Base-by-base conservation (phyloP, 352 stramenopile genomes). In the Phytophthora brassicae region DNA sequence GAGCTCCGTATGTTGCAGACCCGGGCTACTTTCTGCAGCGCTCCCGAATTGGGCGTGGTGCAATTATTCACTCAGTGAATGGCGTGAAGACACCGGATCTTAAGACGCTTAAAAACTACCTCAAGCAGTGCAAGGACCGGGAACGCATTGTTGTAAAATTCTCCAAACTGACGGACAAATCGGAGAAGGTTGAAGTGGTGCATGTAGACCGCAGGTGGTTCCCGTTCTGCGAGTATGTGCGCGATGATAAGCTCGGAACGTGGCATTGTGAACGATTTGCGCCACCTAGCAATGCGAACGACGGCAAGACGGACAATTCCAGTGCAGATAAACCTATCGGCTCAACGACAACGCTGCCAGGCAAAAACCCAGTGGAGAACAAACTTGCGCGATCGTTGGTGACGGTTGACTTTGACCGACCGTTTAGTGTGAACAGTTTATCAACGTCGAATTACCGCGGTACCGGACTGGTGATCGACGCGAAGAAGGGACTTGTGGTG, bases 161-260 rank as follows among this genome's bases (percentile, higher is more conserved):
- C 38, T 89, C 80, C 2, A 85, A 85, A 52, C 56, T 95, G 42
- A 79, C 75, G 6, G 81, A 90, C 60, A 90, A 90, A 51, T 68
- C 84, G 2, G 84, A 92, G 43, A 89, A 90, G 48, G 80, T 95
- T 3, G 86, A 95, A 38, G 84, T 95, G 13, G 86, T 93, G 9
- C 86, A 92, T 60, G 84, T 97, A 14, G 90, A 98, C 56, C 81
- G 86, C 9, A 88, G 89, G n/a, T 98, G 92, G 92, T 97, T 97
- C 59, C 84, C 86, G 13, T 93, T 94, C 49, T 86, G 74, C n/a
- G 77, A 93, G 44, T 93, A 92, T 59, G 80, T 72, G 11, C 79
- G 86, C 13, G 80, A 95, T 46, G 86, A 95, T 55, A 81, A 75
- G 39, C 70, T 86, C 20, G 86, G 86, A 17, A 90, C 76, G 20